Evolutionary conservation across 2,329 filamentous ascomycete species (phyloP).

Genomic region (Arthroderma sp.): DNA sequence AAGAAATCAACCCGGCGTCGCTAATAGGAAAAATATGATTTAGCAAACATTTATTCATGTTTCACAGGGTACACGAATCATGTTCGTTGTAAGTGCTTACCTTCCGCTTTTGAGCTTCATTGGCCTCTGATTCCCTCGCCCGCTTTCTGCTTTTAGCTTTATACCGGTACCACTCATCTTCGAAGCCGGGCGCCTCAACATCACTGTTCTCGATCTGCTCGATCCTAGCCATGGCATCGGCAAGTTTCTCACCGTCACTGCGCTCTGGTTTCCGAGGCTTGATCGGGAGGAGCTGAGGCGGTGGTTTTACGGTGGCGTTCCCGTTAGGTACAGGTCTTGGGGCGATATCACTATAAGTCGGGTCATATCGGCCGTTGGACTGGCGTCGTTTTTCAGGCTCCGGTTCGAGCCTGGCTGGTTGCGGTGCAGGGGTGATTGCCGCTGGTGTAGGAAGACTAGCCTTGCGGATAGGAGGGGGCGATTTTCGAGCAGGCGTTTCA

Average conservation of each 20-base stretch:
- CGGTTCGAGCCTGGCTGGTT: neutral
- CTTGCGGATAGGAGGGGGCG: slow-evolving; percentile 26
- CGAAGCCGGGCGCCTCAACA: slow-evolving; percentile 40
- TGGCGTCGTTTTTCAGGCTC: slow-evolving; percentile 17
- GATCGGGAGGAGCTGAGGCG: slow-evolving; percentile 25
- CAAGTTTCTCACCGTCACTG: slow-evolving; percentile 54
- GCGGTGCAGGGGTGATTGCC: slow-evolving; percentile 8
- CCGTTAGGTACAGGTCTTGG: slow-evolving; percentile 16
- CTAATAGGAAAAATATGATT: slow-evolving; percentile 28
- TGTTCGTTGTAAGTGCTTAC: slow-evolving; percentile 31
- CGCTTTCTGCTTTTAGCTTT: slow-evolving; percentile 49
- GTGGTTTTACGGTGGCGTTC: slow-evolving; percentile 10
- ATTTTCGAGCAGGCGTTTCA: slow-evolving; percentile 36
- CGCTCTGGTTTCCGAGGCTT: slow-evolving; percentile 46
- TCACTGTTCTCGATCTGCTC: slow-evolving; percentile 46
- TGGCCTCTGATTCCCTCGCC: slow-evolving; percentile 48
- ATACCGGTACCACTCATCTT: slow-evolving; percentile 41
- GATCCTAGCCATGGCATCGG: slow-evolving; percentile 49
- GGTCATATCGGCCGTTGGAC: slow-evolving; percentile 12
- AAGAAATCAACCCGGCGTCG: slow-evolving; percentile 45
- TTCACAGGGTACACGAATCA: neutral
- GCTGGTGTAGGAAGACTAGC: slow-evolving; percentile 13
- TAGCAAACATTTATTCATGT: neutral
- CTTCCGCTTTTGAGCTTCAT: slow-evolving; percentile 53
- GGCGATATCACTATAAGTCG: slow-evolving; percentile 11